phyloP scores from a whole-genome alignment of 192 early-diverging fungal genomes.

The Entrophospora sp. region DNA sequence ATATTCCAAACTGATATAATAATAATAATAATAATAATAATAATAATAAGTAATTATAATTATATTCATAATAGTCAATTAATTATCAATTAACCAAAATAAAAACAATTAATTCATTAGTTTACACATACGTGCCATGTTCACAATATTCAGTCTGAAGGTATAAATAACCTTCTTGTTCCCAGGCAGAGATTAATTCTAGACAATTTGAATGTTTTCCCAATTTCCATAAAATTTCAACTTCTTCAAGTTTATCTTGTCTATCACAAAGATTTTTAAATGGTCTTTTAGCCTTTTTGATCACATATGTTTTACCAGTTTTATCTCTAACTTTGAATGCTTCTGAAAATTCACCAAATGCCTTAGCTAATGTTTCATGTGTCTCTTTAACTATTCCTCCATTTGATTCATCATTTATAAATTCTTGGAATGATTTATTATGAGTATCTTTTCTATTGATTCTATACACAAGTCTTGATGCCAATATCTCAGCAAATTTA shows the following conservation, averaged over 20 bases:
- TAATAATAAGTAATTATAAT: no score
- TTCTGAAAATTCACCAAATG: conserved; percentile 77
- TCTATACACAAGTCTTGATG: conserved; percentile 4
- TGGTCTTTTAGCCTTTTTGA: conserved; percentile 69
- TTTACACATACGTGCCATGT: conserved; percentile 48
- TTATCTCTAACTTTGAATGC: conserved; percentile 69
- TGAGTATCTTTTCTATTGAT: not conserved
- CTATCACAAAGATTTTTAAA: conserved; percentile 68
- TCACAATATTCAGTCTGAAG: conserved; percentile 86
- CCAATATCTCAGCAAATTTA: conserved; percentile 14
- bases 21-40: no score
- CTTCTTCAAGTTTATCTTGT: conserved; percentile 67
- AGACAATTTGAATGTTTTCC: conserved; percentile 53
- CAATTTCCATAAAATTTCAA: conserved; percentile 66
- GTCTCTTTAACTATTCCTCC: no score
- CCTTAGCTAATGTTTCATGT: no score
- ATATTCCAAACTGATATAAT: no score
- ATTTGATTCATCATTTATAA: not conserved
- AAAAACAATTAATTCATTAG: not conserved
- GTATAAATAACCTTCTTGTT: conserved; percentile 79
- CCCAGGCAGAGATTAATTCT: conserved; percentile 78
- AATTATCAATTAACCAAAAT: conserved; percentile 7
- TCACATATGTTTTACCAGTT: conserved; percentile 60
- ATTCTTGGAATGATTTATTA: not conserved
- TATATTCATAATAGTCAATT: no score